phyloP scores from a whole-genome alignment of 768 basidiomycete genomes.

The Pleurotus salmoneostramineus region DNA sequence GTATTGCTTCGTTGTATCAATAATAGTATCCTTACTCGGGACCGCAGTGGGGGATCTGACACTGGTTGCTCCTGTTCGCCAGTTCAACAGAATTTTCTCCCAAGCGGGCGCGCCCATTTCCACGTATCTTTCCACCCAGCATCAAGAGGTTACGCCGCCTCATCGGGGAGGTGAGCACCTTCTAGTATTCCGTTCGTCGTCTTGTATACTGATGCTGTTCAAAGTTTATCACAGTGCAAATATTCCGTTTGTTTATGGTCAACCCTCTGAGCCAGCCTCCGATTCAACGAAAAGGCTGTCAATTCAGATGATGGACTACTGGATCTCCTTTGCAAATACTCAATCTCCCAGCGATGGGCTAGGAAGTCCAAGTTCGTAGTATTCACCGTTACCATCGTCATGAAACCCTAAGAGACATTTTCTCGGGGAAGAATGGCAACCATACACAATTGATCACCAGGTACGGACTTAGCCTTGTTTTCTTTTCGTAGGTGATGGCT shows the following conservation, averaged over 20 bases:
- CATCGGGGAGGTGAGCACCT: neutral
- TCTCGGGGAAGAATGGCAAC: neutral
- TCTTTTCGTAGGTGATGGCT: too few relatives aligned
- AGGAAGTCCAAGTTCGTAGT: conserved; percentile 26
- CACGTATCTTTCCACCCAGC: neutral
- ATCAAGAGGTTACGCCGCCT: neutral
- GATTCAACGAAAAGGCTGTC: conserved; percentile 20
- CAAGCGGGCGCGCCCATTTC: neutral
- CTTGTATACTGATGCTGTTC: neutral
- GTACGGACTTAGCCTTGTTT: too few relatives aligned
- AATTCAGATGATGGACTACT: conserved; percentile 36
- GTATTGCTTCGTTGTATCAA: neutral
- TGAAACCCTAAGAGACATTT: neutral
- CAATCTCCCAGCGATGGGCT: conserved; percentile 38
- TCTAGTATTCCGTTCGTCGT: neutral
- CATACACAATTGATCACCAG: neutral
- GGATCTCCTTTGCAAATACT: conserved; percentile 41
- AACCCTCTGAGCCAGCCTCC: conserved; percentile 6
- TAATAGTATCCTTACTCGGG: neutral
- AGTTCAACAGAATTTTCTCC: neutral
- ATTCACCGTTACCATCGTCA: neutral
- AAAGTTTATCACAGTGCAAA: conserved; percentile 26
- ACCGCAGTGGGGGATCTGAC: neutral
- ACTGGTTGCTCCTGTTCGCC: neutral
- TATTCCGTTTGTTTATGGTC: conserved; percentile 24